phyloP scores from a whole-genome alignment of 1,284 basidiomycete species.

The Austropuccinia psidii region DNA sequence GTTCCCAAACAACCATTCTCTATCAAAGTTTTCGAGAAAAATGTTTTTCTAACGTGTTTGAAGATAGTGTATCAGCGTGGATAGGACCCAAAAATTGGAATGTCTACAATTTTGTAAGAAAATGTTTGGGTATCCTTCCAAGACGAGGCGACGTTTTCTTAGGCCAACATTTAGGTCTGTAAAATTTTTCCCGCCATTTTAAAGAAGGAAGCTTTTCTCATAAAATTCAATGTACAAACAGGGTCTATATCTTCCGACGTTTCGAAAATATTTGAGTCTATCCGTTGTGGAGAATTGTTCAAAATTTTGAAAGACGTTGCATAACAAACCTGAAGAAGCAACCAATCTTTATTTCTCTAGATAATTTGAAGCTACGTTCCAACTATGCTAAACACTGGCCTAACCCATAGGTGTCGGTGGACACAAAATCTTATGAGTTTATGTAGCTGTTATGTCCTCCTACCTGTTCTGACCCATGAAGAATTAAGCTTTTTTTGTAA shows the following conservation, averaged over 20 bases:
- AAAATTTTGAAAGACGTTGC: conserved; percentile 21
- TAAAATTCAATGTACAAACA: too few relatives aligned
- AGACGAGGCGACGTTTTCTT: conserved; percentile 24
- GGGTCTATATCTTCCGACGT: conserved; percentile 19
- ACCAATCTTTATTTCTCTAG: too few relatives aligned
- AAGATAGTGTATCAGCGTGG: conserved; percentile 3
- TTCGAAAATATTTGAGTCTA: conserved; percentile 27
- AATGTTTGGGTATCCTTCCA: conserved; percentile 4
- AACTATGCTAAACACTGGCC: too few relatives aligned
- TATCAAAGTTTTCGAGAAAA: conserved; percentile 4
- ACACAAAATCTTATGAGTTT: too few relatives aligned
- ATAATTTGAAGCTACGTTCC: too few relatives aligned
- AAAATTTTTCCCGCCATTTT: background rate
- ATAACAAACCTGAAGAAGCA: too few relatives aligned
- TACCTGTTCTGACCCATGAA: too few relatives aligned
- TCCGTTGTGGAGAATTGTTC: conserved; percentile 25
- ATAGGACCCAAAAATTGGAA: conserved; percentile 10
- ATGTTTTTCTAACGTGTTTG: background rate
- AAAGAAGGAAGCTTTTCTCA: too few relatives aligned
- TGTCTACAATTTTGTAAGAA: conserved; percentile 21
- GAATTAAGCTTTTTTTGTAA: too few relatives aligned
- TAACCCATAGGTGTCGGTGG: too few relatives aligned
- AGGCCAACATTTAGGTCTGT: conserved; percentile 20
- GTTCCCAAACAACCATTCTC: background rate
- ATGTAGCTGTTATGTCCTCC: too few relatives aligned